Conservation (phyloP, 768 basidiomycete species). For the Paxillus rubicundulus region DNA sequence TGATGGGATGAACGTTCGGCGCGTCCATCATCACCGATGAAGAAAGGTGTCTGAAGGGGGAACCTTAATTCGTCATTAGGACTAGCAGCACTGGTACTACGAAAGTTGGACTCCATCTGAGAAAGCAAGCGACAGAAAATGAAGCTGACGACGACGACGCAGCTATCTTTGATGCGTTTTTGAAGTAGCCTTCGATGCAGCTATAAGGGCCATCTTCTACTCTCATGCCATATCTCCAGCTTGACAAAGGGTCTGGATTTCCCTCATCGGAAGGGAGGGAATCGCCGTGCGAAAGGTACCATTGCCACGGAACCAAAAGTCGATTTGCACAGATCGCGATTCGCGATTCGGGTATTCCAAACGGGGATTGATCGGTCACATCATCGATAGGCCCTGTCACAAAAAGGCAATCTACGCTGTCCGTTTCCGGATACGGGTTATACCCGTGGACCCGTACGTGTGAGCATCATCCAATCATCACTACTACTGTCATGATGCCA, state of each 20-base stretch:
- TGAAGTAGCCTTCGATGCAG: background rate
- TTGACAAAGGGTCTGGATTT: conserved; percentile 1
- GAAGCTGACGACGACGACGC: no score
- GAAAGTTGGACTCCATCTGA: background rate
- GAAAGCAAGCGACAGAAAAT: background rate
- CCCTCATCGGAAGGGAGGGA: background rate
- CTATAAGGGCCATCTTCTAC: background rate
- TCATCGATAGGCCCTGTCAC: background rate
- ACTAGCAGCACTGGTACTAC: background rate
- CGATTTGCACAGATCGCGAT: no score
- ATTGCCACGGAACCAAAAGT: background rate
- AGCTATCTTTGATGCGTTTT: background rate
- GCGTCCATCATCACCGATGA: conserved; percentile 7
- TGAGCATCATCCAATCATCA: no score
- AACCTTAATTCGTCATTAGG: background rate
- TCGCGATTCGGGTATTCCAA: no score
- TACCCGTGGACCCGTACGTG: no score
- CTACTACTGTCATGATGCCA: no score
- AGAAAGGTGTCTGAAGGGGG: conserved; percentile 5
- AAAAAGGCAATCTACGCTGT: no score
- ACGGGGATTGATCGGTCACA: background rate
- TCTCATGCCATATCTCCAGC: no score
- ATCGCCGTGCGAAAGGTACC: conserved; percentile 4
- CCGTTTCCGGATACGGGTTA: no score
- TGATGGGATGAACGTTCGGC: background rate